Evolutionary conservation across 768 basidiomycete species (phyloP), one percentile per base, ranked within the genome.

Genomic region (Rhodosporidiobolus sp.): DNA sequence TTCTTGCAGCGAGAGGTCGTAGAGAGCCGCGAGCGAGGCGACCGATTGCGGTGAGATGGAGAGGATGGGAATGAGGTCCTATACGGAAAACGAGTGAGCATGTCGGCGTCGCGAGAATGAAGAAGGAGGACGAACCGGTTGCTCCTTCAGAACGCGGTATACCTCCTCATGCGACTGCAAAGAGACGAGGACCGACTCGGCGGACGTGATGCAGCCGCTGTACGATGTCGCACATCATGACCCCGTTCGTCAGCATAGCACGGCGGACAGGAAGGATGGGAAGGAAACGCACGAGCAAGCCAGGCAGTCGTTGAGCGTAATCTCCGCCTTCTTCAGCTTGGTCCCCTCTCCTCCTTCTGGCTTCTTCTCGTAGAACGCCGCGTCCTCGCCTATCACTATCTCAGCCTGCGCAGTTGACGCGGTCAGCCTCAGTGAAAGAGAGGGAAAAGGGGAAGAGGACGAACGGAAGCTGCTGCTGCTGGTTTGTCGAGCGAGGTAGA

Each of bases 201-300:
- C 95, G 50, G 95, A 97, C 6, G 96, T 99, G 77, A 99, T 97
- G 79, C 96, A 99, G 4, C 96, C 96, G 70, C 95, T 96, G 70
- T 24, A 22, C 28, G 2, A 32, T 43, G 14, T 76, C 48, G 75
- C 59, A 49, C 34, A 20, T 17, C 26, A 49, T 48, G 16, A 45
- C 28, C 38, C 17, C 7, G n/a, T 30, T 9, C 34, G 17, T 73
- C 57, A 65, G 69, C 22, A 4, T 55, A 34, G 10, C 5, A 63
- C 3, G 24, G 50, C 4, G 12, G n/a, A 63, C 26, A 34, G 54
- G 52, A 32, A 20, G 11, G 16, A 19, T 12, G 19, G 49, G 32
- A 43, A 22, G 8, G 19, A 30, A 43, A 83, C 89, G 63, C 79
- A 92, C 94, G 93, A 96, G 86, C 96, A 98, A 34, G 96, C 96